These are phyloP conservation scores for Dryas alaskensis DNA, from an alignment of 306 rosid species.

Conservation along the genomic window DNA sequence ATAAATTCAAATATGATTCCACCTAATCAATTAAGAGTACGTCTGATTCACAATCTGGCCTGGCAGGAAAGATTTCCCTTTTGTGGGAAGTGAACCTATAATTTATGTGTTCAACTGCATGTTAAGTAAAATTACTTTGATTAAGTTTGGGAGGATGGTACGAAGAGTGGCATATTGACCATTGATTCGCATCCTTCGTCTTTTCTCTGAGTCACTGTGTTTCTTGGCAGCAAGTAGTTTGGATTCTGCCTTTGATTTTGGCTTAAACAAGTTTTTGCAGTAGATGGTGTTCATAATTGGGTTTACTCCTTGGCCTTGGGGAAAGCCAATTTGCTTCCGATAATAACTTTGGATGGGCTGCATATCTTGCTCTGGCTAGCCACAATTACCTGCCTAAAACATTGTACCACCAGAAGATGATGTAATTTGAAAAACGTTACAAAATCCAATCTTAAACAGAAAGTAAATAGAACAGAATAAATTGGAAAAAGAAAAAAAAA, in stretches of 20 bases:
- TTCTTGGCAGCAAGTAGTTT: constrained; percentile 52
- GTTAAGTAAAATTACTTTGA: constrained; percentile 44
- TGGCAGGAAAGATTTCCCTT: neutral
- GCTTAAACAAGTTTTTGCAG: constrained; percentile 34
- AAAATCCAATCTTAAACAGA: neutral
- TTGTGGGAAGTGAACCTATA: neutral
- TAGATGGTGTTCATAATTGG: constrained; percentile 24
- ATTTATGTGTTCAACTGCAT: neutral
- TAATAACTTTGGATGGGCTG: constrained; percentile 33
- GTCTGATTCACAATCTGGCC: too few relatives aligned
- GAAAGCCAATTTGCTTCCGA: constrained; percentile 1
- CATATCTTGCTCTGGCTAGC: constrained; percentile 34
- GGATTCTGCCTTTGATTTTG: constrained; percentile 48
- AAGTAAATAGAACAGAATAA: neutral
- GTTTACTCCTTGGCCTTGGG: constrained; percentile 13
- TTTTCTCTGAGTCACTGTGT: constrained; percentile 72
- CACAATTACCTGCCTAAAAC: neutral
- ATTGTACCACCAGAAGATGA: too few relatives aligned
- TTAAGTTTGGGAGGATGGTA: constrained; percentile 45
- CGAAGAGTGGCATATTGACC: constrained; percentile 61
- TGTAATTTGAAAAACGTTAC: neutral
- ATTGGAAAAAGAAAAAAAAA: neutral
- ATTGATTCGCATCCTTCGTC: constrained; percentile 70
- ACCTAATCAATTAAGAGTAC: neutral
- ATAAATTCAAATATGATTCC: too few relatives aligned